phyloP scores from a whole-genome alignment of 305 asterid genomes.

The Euphrasia arctica region DNA sequence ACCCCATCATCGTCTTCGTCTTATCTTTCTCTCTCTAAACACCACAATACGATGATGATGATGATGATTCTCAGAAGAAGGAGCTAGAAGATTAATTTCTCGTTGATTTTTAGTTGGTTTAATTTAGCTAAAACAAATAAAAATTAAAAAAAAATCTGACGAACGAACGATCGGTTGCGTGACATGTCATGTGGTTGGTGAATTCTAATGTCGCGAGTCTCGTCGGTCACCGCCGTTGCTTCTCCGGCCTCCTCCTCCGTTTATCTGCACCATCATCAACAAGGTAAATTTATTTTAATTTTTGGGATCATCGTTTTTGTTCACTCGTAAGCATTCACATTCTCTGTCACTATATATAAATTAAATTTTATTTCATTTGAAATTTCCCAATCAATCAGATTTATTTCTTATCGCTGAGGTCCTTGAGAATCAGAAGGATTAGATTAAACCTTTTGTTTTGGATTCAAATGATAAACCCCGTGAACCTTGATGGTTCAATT shows the following conservation, averaged over 20 bases:
- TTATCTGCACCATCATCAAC: constrained; percentile 33
- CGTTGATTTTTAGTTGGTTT: constrained; percentile 2
- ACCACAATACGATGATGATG: not conserved
- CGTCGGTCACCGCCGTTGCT: constrained; percentile 42
- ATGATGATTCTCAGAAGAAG: not conserved
- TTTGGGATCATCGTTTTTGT: constrained; percentile 19
- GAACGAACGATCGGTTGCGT: not conserved
- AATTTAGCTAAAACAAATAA: too few relatives aligned
- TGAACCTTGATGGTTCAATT: not conserved
- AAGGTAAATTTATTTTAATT: constrained; percentile 37
- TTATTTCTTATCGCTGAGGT: too few relatives aligned
- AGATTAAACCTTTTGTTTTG: not conserved
- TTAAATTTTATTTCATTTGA: too few relatives aligned
- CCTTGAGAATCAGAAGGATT: too few relatives aligned
- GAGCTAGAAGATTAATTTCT: not conserved
- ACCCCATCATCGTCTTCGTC: constrained; percentile 5
- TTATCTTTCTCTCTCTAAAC: not conserved
- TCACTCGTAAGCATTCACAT: too few relatives aligned
- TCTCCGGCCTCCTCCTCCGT: constrained; percentile 37
- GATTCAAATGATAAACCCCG: not conserved
- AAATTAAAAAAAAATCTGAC: not conserved
- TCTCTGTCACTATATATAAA: too few relatives aligned
- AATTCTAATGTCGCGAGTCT: constrained; percentile 43
- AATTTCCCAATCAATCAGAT: too few relatives aligned
- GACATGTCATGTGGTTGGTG: constrained; percentile 38